Conservation (phyloP, 441 rosid genomes). For the Capsella rubella region DNA sequence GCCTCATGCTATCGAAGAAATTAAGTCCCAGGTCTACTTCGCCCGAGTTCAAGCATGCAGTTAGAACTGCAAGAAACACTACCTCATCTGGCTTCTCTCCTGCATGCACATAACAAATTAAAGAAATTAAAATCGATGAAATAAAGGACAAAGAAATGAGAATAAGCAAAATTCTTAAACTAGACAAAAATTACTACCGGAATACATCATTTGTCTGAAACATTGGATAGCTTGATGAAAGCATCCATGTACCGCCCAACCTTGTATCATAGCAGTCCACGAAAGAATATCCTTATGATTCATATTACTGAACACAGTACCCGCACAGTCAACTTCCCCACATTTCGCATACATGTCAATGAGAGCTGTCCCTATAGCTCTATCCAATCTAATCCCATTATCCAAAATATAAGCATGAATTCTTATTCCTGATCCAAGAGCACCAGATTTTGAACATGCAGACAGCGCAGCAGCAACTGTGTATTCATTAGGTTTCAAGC, state of each 20-base stretch:
- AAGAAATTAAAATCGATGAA: conserved; percentile 1
- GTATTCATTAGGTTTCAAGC: conserved; percentile 54
- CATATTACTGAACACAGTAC: conserved; percentile 53
- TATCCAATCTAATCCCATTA: conserved; percentile 51
- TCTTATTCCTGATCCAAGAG: conserved; percentile 57
- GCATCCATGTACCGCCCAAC: conserved; percentile 65
- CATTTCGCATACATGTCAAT: conserved; percentile 71
- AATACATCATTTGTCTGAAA: conserved; percentile 68
- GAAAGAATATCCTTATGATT: conserved; percentile 55
- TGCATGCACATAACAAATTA: conserved; percentile 42
- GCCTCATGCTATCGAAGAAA: conserved; percentile 69
- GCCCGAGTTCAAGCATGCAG: conserved; percentile 63
- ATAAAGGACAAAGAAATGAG: conserved; percentile 12
- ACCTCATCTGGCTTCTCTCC: conserved; percentile 71
- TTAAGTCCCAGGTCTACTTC: conserved; percentile 63
- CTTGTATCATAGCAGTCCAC: conserved; percentile 81
- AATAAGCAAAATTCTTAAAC: conserved; percentile 5
- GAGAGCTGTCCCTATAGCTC: conserved; percentile 56
- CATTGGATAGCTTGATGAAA: conserved; percentile 58
- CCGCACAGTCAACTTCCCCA: conserved; percentile 62
- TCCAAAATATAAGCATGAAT: conserved; percentile 53
- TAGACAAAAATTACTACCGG: conserved; percentile 47
- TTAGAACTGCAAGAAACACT: conserved; percentile 63
- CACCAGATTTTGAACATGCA: conserved; percentile 71
- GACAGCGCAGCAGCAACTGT: conserved; percentile 65